A percentile compares a stretch with the other conserved stretches of the same genome.
These are phyloP conservation scores for Steccherinum ochraceum DNA, from an alignment of 768 basidiomycete species.

Conservation along the genomic window DNA sequence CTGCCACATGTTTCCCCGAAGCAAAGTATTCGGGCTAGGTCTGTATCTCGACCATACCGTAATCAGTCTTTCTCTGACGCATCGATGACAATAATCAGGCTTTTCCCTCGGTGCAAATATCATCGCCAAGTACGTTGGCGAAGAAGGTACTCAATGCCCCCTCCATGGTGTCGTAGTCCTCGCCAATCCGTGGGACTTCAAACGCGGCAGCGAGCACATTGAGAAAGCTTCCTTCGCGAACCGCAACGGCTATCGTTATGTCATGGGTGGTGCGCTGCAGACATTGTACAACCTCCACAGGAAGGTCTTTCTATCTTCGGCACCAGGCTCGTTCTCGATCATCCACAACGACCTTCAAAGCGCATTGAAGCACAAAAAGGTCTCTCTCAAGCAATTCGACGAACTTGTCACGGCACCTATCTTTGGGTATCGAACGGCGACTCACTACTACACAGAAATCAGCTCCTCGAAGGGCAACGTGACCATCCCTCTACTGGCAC, in stretches of 20 bases:
- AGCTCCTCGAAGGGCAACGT: slow-evolving; percentile 12
- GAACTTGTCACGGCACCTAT: slow-evolving; percentile 10
- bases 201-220: slow-evolving; percentile 8
- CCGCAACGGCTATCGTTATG: slow-evolving; percentile 14
- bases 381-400: slow-evolving; percentile 14
- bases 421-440: slow-evolving; percentile 12
- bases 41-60: neutral
- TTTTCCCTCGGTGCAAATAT: slow-evolving; percentile 20
- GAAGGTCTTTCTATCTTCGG: slow-evolving; percentile 8
- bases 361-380: slow-evolving; percentile 2
- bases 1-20: slow-evolving; percentile 14
- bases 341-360: neutral
- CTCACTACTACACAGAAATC: slow-evolving; percentile 14
- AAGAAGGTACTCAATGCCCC: slow-evolving; percentile 18
- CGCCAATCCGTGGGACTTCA: slow-evolving; percentile 20
- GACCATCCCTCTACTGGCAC: slow-evolving; percentile 12
- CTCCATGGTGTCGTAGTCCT: slow-evolving; percentile 14
- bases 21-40: slow-evolving; percentile 17
- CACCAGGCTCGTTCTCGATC: neutral
- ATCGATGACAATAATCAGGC: slow-evolving; percentile 7
- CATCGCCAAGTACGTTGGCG: slow-evolving; percentile 17
- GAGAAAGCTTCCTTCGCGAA: slow-evolving; percentile 10
- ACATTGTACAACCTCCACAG: slow-evolving; percentile 12
- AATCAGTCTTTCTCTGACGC: neutral
- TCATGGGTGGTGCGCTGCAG: slow-evolving; percentile 15